Conservation (phyloP, 1,284 basidiomycete species). For the Anthracocystis panici-leucophaei region DNA sequence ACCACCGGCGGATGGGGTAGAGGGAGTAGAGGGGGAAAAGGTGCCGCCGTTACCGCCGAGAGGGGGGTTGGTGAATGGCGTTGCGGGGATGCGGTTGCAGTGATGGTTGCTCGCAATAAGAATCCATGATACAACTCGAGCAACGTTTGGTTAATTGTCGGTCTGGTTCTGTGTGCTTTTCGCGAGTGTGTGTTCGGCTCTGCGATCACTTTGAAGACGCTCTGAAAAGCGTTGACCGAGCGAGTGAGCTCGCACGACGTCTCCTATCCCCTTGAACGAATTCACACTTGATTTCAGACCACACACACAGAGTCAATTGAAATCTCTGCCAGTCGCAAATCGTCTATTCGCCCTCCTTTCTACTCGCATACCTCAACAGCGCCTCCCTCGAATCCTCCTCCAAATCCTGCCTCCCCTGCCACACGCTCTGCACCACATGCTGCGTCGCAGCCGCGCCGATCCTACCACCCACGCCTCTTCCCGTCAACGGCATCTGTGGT, state of each 20-base stretch:
- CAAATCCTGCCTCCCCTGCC: constrained; percentile 67
- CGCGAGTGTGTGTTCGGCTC: not conserved
- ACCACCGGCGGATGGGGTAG: constrained; percentile 8
- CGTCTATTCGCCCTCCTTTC: constrained; percentile 72
- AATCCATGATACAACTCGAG: too few species aligned
- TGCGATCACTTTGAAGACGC: constrained; percentile 23
- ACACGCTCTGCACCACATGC: constrained; percentile 91
- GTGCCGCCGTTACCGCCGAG: constrained; percentile 10
- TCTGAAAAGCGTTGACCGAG: constrained; percentile 88
- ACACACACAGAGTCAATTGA: too few species aligned
- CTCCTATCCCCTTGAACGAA: too few species aligned
- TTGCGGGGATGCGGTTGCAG: constrained; percentile 13
- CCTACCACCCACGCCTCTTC: constrained; percentile 89
- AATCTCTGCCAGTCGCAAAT: too few species aligned
- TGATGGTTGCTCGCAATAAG: too few species aligned
- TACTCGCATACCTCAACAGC: constrained; percentile 88
- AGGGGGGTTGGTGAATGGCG: not conserved
- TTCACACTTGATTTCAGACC: too few species aligned
- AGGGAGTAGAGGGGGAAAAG: too few species aligned
- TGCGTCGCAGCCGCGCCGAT: constrained; percentile 95
- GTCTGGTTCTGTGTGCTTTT: too few species aligned
- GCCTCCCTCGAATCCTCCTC: constrained; percentile 87
- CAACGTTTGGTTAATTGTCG: too few species aligned
- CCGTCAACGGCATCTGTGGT: constrained; percentile 80
- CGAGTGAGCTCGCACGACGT: too few species aligned